Base-by-base conservation (phyloP, 1,139 yeast genomes). In the Zygosaccharomyces pseudobailii region DNA sequence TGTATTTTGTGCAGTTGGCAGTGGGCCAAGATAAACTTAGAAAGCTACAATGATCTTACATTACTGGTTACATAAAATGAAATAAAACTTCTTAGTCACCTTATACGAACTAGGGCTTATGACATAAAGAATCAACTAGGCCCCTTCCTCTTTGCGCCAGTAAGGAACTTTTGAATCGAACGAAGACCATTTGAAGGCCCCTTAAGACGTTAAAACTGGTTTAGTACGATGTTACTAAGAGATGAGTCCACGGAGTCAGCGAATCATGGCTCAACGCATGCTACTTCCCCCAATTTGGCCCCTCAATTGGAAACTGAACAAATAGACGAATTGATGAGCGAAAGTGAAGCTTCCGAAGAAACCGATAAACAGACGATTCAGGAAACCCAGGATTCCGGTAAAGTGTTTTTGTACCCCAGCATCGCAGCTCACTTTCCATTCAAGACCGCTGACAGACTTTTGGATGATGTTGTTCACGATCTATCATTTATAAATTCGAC, bases 401-500 rank as follows among this genome's bases (percentile, higher is more conserved):
- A 52, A 20, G 51, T 52, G 10, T 40, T 62, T 5, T 39, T 63
- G 43, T 64, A 62, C 38, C 59, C 62, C 36, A 48, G 54, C 39
- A 73, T 79, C 4, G 40, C 45, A 10, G 40, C 42, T 5, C 36
- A 40, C 7, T 55, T 53, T 33, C 64, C 66, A 2, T 80, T 78
- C 65, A 84, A 84, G 58, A 82, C 90, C 0, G 67, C 82, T 24
- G 84, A 84, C 56, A 69, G 92, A 45, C 71, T 84, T 27, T 56
- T 84, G 25, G 88, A 83, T 59, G 92, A 84, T 58, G 62, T 84
- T 36, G 71, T 76, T 24, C 56, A 59, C 8, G 69, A 65, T 43
- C 36, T 65, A 19, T 33, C 54, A 4, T 60, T 59, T 35, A 40
- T 61, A 3, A 34, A 51, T n/a, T 48, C 55, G 0, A 13, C 36